Evolutionary conservation across 2,329 filamentous ascomycete genomes (phyloP).

Genomic region (Penicillium sp.): DNA sequence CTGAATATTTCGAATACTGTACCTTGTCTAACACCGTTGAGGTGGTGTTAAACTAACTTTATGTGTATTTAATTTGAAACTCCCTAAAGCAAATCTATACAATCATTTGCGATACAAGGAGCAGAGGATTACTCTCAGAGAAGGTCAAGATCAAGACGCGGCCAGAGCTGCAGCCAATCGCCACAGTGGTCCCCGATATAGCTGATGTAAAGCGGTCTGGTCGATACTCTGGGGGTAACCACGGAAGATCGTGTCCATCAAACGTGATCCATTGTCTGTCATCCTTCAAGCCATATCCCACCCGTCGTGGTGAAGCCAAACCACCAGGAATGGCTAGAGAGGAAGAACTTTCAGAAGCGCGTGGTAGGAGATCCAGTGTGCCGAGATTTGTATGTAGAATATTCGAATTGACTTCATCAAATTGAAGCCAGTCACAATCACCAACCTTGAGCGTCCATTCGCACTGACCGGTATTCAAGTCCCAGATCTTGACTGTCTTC

Average conservation of each 20-base stretch:
- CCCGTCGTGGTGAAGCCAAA: background rate
- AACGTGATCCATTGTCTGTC: background rate
- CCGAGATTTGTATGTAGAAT: background rate
- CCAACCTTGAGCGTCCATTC: background rate
- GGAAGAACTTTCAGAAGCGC: background rate
- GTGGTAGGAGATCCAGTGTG: background rate
- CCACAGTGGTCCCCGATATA: background rate
- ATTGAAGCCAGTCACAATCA: background rate
- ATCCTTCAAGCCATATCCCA: background rate
- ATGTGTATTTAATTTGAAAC: too few species aligned
- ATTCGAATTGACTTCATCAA: background rate
- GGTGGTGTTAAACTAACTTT: too few species aligned
- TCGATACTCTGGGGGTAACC: background rate
- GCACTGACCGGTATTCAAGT: background rate
- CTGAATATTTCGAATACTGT: too few species aligned
- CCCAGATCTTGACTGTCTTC: background rate
- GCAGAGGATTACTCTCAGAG: background rate
- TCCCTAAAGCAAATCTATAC: background rate
- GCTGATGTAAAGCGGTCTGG: background rate
- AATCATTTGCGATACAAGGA: background rate
- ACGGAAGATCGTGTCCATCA: background rate
- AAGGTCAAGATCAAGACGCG: background rate
- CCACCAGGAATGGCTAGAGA: background rate
- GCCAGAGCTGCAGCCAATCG: background rate
- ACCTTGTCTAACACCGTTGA: too few species aligned